Percentiles rank a stretch among this genome's conserved stretches.
These are phyloP conservation scores for Geranium brycei DNA, from an alignment of 345 rosid species.

Conservation along the genomic window DNA sequence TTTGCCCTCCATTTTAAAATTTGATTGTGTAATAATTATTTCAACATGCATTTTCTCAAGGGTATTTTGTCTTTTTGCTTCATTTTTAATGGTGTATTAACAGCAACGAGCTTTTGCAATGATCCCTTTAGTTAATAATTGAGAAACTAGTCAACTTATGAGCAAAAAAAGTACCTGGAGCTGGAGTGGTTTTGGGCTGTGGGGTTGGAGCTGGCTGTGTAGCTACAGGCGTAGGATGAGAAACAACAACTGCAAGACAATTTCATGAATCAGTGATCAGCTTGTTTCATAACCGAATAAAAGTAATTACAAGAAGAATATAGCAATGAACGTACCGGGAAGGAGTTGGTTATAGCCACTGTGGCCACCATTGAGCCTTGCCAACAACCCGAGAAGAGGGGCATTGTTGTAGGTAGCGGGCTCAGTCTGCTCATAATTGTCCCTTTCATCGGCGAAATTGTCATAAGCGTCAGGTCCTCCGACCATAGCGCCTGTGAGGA, in stretches of 20 bases:
- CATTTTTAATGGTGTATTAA: too few relatives aligned
- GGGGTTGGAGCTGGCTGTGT: slow-evolving; percentile 35
- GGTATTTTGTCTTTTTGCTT: too few relatives aligned
- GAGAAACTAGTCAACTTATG: too few relatives aligned
- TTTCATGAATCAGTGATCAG: neutral
- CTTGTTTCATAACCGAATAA: slow-evolving; percentile 1
- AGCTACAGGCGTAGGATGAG: slow-evolving; percentile 31
- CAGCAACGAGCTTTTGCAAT: too few relatives aligned
- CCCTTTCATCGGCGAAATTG: slow-evolving; percentile 79
- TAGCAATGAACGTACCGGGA: slow-evolving; percentile 36
- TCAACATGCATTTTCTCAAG: too few relatives aligned
- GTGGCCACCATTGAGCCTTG: slow-evolving; percentile 57
- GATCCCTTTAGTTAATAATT: too few relatives aligned
- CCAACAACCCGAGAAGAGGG: slow-evolving; percentile 81
- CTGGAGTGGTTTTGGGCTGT: too few relatives aligned
- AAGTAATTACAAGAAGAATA: neutral
- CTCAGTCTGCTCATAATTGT: slow-evolving; percentile 93
- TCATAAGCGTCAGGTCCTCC: slow-evolving; percentile 97
- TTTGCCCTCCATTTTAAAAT: too few relatives aligned
- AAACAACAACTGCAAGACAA: slow-evolving; percentile 31
- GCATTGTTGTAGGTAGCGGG: slow-evolving; percentile 99
- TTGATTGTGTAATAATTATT: too few relatives aligned
- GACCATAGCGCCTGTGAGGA: slow-evolving; percentile 74
- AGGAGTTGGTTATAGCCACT: slow-evolving; percentile 71
- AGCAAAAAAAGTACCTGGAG: slow-evolving; percentile 28